Base-by-base conservation (phyloP, 176 grass and related monocot genomes). In the Saccharum officinarum region DNA sequence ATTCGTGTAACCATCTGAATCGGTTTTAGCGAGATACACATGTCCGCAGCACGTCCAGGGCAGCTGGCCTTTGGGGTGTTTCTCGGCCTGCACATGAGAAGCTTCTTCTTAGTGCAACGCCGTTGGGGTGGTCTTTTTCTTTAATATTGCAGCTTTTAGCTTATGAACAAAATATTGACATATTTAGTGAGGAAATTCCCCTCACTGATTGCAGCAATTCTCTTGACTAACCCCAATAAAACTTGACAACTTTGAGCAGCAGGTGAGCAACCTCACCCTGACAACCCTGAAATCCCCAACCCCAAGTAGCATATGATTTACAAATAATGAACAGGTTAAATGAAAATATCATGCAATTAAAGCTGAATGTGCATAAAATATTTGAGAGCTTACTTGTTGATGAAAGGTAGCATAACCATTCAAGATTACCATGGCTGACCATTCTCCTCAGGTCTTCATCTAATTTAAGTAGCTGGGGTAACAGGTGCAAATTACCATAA, bases 321-420 rank as follows among this genome's bases (percentile, higher is more conserved):
- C 37, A 70, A 42, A 30, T 1, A 41, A n/a, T 71, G 23, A 82
- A 72, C 55, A 73, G 10, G 23, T 61, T 71, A 52, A 64, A 69
- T 54, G 45, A 54, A 69, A 57, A 39, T 20, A 74, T 28, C 26
- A 52, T 33, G 38, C 69, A 72, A 30, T 11, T 5, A 81, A 69
- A 5, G 6, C 13, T 80, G 66, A 78, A 88, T 49, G 36, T 59
- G 34, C 38, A 63, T 5, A 22, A 10, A 44, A 64, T 67, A 64
- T 83, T 86, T 80, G 34, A 77, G 34, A 45, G 83, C 87, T 71
- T 88, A 95, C 96, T 87, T 90, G 93, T 98, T 71, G 96, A 91
- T 18, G 96, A 95, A 40, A 94, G 88, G 69, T 95, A 98, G 54
- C 88, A 92, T 44, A 98, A 45, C 93, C 96, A 95, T 68, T 89